phyloP scores from a whole-genome alignment of 1,284 basidiomycete species.

The Cryptococcus sp. region DNA sequence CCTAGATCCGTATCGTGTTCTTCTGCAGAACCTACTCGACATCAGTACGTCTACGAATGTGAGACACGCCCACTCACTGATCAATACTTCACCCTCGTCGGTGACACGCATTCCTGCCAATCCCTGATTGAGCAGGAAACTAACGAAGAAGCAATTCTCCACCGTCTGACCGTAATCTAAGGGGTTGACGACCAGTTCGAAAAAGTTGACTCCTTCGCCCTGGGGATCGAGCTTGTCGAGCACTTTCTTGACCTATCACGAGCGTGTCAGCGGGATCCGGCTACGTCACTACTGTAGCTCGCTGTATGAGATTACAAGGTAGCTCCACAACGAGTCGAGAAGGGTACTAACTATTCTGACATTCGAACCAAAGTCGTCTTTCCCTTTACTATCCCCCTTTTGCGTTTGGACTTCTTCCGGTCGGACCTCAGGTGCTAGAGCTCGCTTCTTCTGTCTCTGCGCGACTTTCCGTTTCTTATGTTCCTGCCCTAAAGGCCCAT shows the following conservation, averaged over 20 bases:
- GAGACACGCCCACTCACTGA: conserved; percentile 43
- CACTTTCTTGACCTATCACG: conserved; percentile 26
- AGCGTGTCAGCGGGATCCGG: not conserved
- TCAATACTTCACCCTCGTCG: conserved; percentile 52
- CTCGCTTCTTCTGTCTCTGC: conserved; percentile 8
- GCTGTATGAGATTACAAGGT: not conserved
- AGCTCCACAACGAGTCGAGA: not conserved
- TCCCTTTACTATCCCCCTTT: conserved; percentile 16
- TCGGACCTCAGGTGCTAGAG: conserved; percentile 26
- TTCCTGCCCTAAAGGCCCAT: conserved; percentile 38
- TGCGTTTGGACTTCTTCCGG: conserved; percentile 30
- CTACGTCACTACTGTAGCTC: not conserved
- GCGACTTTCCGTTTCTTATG: conserved; percentile 19
- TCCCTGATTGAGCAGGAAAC: conserved; percentile 58
- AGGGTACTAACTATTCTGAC: conserved; percentile 24
- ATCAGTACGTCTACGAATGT: not conserved
- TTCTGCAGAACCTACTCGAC: conserved; percentile 16
- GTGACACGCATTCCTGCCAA: conserved; percentile 46
- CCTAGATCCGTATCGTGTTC: conserved; percentile 37
- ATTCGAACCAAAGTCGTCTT: conserved; percentile 29
- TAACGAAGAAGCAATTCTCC: conserved; percentile 61
- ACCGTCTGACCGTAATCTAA: conserved; percentile 57
- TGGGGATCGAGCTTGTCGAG: conserved; percentile 27
- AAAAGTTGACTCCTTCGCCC: conserved; percentile 51
- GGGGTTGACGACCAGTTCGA: conserved; percentile 57